A percentile compares a stretch with the other conserved stretches of the same genome.
phyloP scores from a whole-genome alignment of 2,329 filamentous ascomycete species.

The Apiospora phragmitis region DNA sequence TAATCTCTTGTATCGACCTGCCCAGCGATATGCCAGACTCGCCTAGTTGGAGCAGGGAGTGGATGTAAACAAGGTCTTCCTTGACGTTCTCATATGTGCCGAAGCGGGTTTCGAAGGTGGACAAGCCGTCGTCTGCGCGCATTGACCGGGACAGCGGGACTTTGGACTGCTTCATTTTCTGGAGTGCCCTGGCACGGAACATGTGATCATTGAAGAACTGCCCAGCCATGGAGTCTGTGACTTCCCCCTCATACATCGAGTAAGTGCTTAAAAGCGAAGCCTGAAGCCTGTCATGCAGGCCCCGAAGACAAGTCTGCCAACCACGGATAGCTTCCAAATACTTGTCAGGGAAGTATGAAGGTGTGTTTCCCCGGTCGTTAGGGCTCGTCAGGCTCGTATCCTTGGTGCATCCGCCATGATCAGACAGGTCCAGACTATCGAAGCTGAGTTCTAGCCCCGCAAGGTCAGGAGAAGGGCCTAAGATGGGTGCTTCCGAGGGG shows the following conservation, averaged over 20 bases:
- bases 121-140: conserved; percentile 47
- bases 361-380: conserved; percentile 18
- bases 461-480: neutral
- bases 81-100: conserved; percentile 47
- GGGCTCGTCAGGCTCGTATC: neutral
- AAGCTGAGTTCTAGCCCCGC: neutral
- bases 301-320: conserved; percentile 45
- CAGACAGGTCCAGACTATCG: conserved; percentile 12
- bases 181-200: conserved; percentile 43
- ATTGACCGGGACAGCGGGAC: conserved; percentile 37
- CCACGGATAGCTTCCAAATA: conserved; percentile 43
- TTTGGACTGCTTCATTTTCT: conserved; percentile 42
- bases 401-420: neutral
- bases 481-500: neutral
- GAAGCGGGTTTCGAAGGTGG: conserved; percentile 47
- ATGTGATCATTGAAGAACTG: conserved; percentile 42
- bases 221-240: conserved; percentile 43
- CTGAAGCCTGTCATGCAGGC: conserved; percentile 41
- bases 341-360: conserved; percentile 26
- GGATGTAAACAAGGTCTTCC: conserved; percentile 40
- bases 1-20: conserved; percentile 41
- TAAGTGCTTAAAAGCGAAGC: conserved; percentile 46
- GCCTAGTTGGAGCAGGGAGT: conserved; percentile 40
- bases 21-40: conserved; percentile 43
- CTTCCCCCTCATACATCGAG: conserved; percentile 44